phyloP scores from a whole-genome alignment of 1,284 basidiomycete genomes.

The Pseudozyma sp. region DNA sequence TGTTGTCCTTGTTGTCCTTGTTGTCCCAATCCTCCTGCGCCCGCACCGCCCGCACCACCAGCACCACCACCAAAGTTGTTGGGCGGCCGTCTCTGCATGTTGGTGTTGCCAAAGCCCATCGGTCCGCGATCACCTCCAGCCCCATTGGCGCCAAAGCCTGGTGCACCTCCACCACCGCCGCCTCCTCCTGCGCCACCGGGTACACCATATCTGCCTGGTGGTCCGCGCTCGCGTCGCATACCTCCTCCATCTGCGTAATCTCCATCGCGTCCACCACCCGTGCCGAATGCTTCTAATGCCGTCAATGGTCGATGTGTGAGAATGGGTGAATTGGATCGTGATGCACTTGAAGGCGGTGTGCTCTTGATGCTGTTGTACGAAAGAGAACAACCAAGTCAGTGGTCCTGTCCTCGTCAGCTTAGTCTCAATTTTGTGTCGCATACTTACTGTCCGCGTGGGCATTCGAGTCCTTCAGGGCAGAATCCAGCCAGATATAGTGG shows the following conservation, averaged over 20 bases:
- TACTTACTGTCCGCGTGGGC: constrained; percentile 80
- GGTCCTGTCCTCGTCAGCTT: neutral
- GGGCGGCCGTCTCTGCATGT: constrained; percentile 18
- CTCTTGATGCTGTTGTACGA: constrained; percentile 57
- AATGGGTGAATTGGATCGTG: constrained; percentile 62
- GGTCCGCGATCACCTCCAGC: constrained; percentile 2
- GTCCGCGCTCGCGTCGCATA: constrained; percentile 19
- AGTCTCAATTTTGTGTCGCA: too few relatives aligned
- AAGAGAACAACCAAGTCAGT: neutral
- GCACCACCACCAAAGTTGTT: constrained; percentile 7
- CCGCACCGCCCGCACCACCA: constrained; percentile 2
- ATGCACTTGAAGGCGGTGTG: constrained; percentile 58
- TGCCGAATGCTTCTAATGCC: constrained; percentile 64
- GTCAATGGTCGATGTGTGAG: constrained; percentile 64
- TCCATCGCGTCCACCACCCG: constrained; percentile 24
- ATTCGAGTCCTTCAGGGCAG: constrained; percentile 92
- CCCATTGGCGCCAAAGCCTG: constrained; percentile 9
- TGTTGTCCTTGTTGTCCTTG: constrained; percentile 17
- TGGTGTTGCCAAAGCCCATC: constrained; percentile 12
- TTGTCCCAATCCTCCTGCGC: constrained; percentile 6
- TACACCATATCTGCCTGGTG: constrained; percentile 32
- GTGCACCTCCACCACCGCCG: constrained; percentile 5
- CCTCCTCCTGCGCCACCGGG: constrained; percentile 9
- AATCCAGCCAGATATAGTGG: constrained; percentile 92
- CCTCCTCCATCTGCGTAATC: constrained; percentile 30